phyloP scores from a whole-genome alignment of 176 grass and related monocot genomes.

The Coix lacrymajobi region DNA sequence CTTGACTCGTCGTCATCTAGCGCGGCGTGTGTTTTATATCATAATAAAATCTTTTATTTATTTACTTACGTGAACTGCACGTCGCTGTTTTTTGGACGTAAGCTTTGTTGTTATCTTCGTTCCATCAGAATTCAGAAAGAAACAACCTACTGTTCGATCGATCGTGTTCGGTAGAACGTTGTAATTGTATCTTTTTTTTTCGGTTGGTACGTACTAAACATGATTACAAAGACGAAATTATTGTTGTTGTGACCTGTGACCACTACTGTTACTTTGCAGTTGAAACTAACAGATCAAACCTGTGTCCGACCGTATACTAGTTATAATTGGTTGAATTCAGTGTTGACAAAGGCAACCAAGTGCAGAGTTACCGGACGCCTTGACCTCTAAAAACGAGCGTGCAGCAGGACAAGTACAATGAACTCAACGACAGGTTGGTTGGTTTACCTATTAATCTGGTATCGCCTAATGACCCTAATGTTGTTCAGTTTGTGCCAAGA shows the following conservation, averaged over 20 bases:
- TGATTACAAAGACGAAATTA: not conserved
- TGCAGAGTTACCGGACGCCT: not conserved
- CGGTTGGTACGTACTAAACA: not conserved
- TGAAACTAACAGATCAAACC: not conserved
- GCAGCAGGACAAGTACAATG: not conserved
- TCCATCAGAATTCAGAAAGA: not conserved
- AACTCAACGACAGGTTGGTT: not conserved
- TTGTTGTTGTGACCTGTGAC: not conserved
- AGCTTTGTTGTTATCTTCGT: not conserved
- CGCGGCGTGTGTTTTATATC: not conserved
- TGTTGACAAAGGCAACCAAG: not conserved
- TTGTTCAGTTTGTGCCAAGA: not conserved
- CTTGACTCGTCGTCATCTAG: not conserved
- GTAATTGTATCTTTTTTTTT: not conserved
- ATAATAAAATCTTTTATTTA: not conserved
- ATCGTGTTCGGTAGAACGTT: conserved; percentile 16
- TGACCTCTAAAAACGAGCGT: not conserved
- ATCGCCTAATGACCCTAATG: not conserved
- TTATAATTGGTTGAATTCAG: not conserved
- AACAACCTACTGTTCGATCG: not conserved
- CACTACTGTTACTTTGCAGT: not conserved
- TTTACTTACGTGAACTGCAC: not conserved
- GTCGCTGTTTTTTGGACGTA: not conserved
- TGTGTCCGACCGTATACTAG: not conserved
- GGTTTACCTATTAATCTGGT: not conserved